These are phyloP conservation scores for Ceratocystis destructans DNA, from an alignment of 2,329 filamentous ascomycete genomes.

Conservation along the genomic window DNA sequence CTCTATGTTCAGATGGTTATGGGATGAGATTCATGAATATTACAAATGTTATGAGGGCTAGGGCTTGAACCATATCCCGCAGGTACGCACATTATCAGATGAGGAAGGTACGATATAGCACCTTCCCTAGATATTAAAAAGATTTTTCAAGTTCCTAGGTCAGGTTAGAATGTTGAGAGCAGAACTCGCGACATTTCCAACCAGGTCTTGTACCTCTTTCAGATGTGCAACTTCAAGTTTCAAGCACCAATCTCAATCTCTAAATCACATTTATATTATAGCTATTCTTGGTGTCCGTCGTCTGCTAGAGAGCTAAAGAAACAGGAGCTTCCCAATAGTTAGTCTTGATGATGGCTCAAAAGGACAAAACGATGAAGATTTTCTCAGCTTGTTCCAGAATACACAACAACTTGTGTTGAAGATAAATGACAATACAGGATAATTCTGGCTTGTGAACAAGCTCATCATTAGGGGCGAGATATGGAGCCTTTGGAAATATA, in stretches of 20 bases:
- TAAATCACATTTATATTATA: not conserved
- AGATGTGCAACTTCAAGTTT: too few relatives aligned
- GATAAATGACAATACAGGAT: not conserved
- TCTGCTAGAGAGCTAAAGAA: not conserved
- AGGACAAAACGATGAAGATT: not conserved
- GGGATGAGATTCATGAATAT: not conserved
- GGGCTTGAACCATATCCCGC: constrained; percentile 6
- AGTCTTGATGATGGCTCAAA: constrained; percentile 7
- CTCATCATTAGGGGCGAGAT: not conserved
- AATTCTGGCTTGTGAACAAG: not conserved
- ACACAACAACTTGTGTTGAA: not conserved
- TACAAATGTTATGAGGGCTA: constrained; percentile 5
- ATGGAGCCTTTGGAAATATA: not conserved
- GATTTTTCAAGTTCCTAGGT: not conserved
- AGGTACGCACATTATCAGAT: not conserved
- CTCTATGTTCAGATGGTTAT: constrained; percentile 1
- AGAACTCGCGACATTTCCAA: not conserved
- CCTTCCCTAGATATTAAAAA: not conserved
- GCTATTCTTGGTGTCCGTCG: not conserved
- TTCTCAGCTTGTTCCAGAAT: constrained; percentile 9
- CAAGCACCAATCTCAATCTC: too few relatives aligned
- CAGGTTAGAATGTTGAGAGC: not conserved
- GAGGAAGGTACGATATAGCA: not conserved
- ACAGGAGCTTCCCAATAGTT: constrained; percentile 4
- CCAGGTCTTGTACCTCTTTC: not conserved